These are phyloP conservation scores for Colletotrichum eleusines DNA, from an alignment of 2,329 filamentous ascomycete genomes.

Conservation along the genomic window DNA sequence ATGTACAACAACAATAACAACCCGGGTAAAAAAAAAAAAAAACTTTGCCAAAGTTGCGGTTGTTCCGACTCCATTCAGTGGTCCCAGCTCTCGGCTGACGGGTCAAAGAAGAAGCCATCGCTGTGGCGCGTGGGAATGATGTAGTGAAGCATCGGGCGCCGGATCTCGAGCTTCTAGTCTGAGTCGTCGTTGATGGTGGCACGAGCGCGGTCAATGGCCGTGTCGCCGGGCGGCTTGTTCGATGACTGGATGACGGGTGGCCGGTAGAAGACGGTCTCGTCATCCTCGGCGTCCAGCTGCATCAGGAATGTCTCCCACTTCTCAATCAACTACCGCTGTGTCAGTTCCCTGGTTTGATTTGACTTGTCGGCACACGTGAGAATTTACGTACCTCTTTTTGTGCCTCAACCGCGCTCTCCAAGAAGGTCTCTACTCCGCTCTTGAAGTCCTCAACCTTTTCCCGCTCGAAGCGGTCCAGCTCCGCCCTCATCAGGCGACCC, in stretches of 20 bases:
- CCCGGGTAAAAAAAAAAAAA: conserved; percentile 21
- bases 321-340: conserved; percentile 71
- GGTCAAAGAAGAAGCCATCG: conserved; percentile 24
- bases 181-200: conserved; percentile 72
- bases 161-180: conserved; percentile 56
- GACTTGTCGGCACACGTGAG: background rate
- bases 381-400: conserved; percentile 86
- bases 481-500: conserved; percentile 90
- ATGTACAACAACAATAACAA: conserved; percentile 43
- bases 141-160: conserved; percentile 27
- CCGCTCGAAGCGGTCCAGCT: conserved; percentile 92
- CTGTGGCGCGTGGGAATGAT: conserved; percentile 27
- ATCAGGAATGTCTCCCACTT: conserved; percentile 99
- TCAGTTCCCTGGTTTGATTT: conserved; percentile 42
- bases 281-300: conserved; percentile 94
- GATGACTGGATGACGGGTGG: conserved; percentile 68
- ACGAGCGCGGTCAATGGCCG: conserved; percentile 70
- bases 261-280: conserved; percentile 76
- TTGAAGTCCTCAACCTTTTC: conserved; percentile 99
- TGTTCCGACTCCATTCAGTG: conserved; percentile 21
- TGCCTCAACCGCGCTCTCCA: conserved; percentile 96
- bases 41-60: conserved; percentile 26
- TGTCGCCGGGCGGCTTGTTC: conserved; percentile 65
- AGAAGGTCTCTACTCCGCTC: conserved; percentile 95
- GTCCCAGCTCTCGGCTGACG: conserved; percentile 7